Percentiles rank a stretch among this genome's conserved stretches.
Evolutionary conservation across 2,329 filamentous ascomycete genomes (phyloP).

Genomic region (Fusarium beomiforme): DNA sequence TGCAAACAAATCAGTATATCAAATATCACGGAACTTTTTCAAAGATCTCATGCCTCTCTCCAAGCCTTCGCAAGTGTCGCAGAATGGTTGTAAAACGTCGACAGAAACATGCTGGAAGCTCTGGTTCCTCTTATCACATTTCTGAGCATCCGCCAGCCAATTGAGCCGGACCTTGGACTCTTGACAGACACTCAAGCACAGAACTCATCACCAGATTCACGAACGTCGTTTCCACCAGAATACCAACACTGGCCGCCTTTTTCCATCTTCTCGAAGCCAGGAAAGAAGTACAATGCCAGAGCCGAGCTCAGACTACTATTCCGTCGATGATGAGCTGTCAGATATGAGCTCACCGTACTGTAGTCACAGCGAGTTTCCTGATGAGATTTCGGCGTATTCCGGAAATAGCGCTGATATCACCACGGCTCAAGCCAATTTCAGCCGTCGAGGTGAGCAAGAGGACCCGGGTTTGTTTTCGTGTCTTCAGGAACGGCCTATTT

Average conservation of each 20-base stretch:
- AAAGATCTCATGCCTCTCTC: not conserved
- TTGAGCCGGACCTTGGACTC: not conserved
- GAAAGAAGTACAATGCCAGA: not conserved
- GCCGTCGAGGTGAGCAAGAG: not conserved
- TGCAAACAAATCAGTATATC: not conserved
- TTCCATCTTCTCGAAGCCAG: not conserved
- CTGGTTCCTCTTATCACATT: not conserved
- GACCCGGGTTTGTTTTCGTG: not conserved
- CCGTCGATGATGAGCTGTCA: not conserved
- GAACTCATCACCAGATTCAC: not conserved
- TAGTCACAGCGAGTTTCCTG: not conserved
- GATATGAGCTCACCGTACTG: not conserved
- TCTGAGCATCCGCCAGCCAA: not conserved
- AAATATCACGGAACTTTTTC: too few relatives aligned
- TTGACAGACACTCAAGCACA: not conserved
- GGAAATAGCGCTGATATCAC: not conserved
- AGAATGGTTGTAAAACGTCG: not conserved
- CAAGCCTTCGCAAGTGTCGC: not conserved
- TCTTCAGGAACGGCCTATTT: not conserved
- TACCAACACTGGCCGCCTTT: not conserved
- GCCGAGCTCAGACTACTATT: not conserved
- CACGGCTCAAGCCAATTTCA: not conserved
- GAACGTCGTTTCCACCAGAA: rapidly evolving
- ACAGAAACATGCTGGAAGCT: not conserved
- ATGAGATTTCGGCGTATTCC: not conserved